Evolutionary conservation across 192 early-diverging fungal species (phyloP), one percentile per base, ranked within the genome.

Genomic region (Coemansia sp.): DNA sequence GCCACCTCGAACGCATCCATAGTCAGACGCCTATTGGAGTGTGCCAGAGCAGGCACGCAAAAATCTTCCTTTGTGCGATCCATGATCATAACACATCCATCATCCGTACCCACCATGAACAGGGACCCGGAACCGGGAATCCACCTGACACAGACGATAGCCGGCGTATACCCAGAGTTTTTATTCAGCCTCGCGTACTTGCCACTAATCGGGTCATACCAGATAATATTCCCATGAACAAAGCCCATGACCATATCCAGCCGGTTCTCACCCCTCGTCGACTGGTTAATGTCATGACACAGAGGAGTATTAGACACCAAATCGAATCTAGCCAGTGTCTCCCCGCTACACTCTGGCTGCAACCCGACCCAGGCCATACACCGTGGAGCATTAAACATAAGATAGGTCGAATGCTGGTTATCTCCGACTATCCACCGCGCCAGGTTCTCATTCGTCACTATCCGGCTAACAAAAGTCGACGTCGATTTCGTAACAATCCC

Each of bases 31-130:
- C 65, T 27, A 43, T 73, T 55, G 20, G 63, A 33, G 64, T 54
- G 70, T 2, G 68, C 47, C 52, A 76, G 42, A 22, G 55, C 49
- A 9, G 76, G 74, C 47, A 80, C 60, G 31, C 34, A 40, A 54
- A 89, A 89, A 70, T 98, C 96, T 13, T 97, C 96, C 67, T 90
- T 88, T 8, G 93, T 91, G 66, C 93, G 92, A 78, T 99, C 96
- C 75, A 94, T 88, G 22, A 93, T 84, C 70, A 97, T 79, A 29
- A 97, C 86, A 15, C 88, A 86, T 15, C 97, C 97, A 75, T 97
- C 95, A 3, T 88, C 86, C 60, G 90, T 95, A 1, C 93, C 90
- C 1, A 87, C 95, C 79, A 96, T 89, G 76, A 97, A 99, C 72
- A 88, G 76, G 34, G 76, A 92, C 52, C 94, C 92, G 0, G 93